Evolutionary conservation across 2,329 filamentous ascomycete genomes (phyloP), one percentile per base, ranked within the genome.

Genomic region (Aureobasidium leucospermi): DNA sequence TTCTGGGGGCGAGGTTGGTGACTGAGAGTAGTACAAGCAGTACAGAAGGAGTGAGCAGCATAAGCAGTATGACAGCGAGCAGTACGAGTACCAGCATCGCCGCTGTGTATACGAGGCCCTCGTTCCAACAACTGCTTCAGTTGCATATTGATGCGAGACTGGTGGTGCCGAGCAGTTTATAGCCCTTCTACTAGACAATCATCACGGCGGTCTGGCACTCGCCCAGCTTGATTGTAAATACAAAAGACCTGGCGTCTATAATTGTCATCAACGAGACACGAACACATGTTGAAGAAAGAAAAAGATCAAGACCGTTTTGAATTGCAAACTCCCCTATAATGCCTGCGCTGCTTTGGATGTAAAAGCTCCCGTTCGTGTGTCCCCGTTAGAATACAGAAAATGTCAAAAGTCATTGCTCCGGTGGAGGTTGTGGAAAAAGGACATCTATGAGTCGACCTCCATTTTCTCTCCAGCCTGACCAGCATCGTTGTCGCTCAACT

Each of bases 401-500:
- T 55, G 51, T 55, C 28, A 43, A 43, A 39, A 55, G 38, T 55
- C 51, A 55, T 45, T 42, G 19, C 13, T 39, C n/a, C 8, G 11
- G 32, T 38, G 10, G 19, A 16, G 6, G 23, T 5, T 13, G 15
- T 36, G 6, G 5, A 31, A 41, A 11, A 49, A 6, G 32, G n/a
- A 28, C 11, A 39, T 58, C 56, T 59, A 76, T 58, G 73, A 71
- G 68, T 86, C 84, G 63, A 87, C 78, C 62, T 87, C 84, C 84
- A 87, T 87, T 68, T 79, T 83, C 76, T 85, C 83, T 19, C 77
- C 83, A 39, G 80, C 79, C 29, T 74, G 77, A 49, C 80, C 71
- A 34, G 88, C 85, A 52, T 82, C 82, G 63, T 87, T 85, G 59
- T 85, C 82, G 59, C 86, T 82, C 68, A 96, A 75, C 73, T 97